Base-by-base conservation (phyloP, 140 eudicot genomes). In the Cichorium intybus region DNA sequence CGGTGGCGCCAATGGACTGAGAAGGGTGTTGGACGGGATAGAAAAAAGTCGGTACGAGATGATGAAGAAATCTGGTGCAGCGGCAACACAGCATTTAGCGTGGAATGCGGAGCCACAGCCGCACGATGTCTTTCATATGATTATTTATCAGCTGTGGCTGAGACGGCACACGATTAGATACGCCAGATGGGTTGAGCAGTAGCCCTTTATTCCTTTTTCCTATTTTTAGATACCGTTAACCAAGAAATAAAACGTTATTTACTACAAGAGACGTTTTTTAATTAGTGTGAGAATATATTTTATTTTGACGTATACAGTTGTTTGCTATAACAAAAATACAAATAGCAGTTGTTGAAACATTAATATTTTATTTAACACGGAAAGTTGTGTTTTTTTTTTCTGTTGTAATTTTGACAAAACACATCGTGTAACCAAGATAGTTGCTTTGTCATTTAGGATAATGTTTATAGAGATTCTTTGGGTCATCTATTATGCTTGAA, bases 111-210 rank as follows among this genome's bases (percentile, higher is more conserved):
- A 64, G 21, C 78, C 98, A 14, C 82, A 88, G 75, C 73, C 89
- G 79, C 60, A 73, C 26, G 98, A 92, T 88, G 98, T 90, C n/a
- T 92, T 92, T 66, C 82, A 92, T 68, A 83, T 88, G 98, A 81
- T 88, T 79, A 62, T 88, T 78, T 92, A 92, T 81, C 96, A 92
- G 80, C 70, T 92, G 79, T 92, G 98, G 98, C 52, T 85, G 29
- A 83, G 95, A 66, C 84, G 97, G 62, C 95, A 89, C 64, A 84
- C 85, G 20, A 77, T 85, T 35, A 78, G 95, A 72, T 89, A 89
- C 57, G 72, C 88, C 3, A 81, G 90, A 64, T 78, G 80, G 80
- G 60, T 53, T 12, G 65, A 75, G 51, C 70, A 60, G 20, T 75
- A 67, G 58, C 35, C 39, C 0, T 14, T n/a, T 64, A 8, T 29